Base-by-base conservation (phyloP, 495 filamentous ascomycete genomes). In the Rostrohypoxylon terebratum region DNA sequence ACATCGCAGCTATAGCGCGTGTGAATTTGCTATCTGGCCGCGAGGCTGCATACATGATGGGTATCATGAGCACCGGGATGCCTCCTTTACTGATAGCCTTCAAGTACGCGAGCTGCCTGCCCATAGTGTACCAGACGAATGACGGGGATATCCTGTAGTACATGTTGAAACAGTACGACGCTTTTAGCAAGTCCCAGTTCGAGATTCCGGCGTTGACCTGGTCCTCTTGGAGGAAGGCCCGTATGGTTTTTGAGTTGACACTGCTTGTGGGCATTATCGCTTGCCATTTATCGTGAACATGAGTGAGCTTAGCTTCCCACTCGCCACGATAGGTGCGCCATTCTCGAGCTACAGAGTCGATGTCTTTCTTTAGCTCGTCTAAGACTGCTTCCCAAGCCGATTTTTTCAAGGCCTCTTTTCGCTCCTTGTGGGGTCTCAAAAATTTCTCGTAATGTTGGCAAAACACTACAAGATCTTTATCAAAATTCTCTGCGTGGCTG, bases 111-210 rank as follows among this genome's bases (percentile, higher is more conserved):
- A 94, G 78, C 64, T 89, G 86, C 14, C 82, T 83, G 0, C 90
- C 91, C 9, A 90, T 89, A 42, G 92, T 88, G 59, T 87, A 83
- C 82, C 92, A 92, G 11, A 85, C 81, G 53, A 92, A 87, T 7
- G 50, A 75, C 16, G 71, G 61, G 9, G 60, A 81, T 0, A 68
- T 78, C 0, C 68, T 63, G 51, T 84, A 81, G 50, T 79, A 83
- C 44, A 75, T 66, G 42, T 80, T 79, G 73, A 92, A 93, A 2
- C 84, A 78, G 1, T 80, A 82, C 3, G 90, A 92, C 0, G 92
- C 92, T 66, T 91, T 85, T 8, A 93, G 64, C 6, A 90, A 77
- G 9, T 80, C 78, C 87, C 88, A 92, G 11, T 79, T 48, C 5
- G 82, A 83, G 18, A 81, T 73, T 9, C 77, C 80, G 60, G 83